Percentiles rank a stretch among this genome's conserved stretches.
phyloP scores from a whole-genome alignment of 495 filamentous ascomycete genomes.

The Lichenothelia convexa region DNA sequence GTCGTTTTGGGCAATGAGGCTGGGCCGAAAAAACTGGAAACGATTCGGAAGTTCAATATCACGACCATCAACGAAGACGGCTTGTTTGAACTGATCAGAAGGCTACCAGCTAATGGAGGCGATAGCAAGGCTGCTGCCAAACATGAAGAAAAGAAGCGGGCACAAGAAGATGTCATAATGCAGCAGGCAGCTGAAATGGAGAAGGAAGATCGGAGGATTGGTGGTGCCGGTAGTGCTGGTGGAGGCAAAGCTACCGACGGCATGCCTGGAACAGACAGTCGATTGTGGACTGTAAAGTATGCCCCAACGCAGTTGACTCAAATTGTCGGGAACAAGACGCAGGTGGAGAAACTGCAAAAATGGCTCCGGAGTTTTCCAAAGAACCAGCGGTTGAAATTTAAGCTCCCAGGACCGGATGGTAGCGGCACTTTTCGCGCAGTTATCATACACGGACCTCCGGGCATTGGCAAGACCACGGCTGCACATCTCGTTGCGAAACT shows the following conservation, averaged over 20 bases:
- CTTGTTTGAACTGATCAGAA: slow-evolving; percentile 69
- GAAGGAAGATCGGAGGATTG: slow-evolving; percentile 27
- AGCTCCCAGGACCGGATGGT: slow-evolving; percentile 63
- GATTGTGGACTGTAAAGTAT: slow-evolving; percentile 93
- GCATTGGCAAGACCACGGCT: slow-evolving; percentile 95
- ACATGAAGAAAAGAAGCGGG: slow-evolving; percentile 54
- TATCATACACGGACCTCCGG: slow-evolving; percentile 86
- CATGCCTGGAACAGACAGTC: slow-evolving; percentile 33
- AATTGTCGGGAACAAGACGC: slow-evolving; percentile 87
- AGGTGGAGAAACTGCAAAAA: slow-evolving; percentile 70
- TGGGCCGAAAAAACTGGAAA: slow-evolving; percentile 82
- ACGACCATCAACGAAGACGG: slow-evolving; percentile 92
- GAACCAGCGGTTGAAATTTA: slow-evolving; percentile 54
- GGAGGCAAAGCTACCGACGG: slow-evolving; percentile 9
- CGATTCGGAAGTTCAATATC: slow-evolving; percentile 54
- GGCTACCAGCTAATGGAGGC: slow-evolving; percentile 70
- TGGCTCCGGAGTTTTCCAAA: slow-evolving; percentile 77
- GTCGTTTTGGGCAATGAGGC: slow-evolving; percentile 84
- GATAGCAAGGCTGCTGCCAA: slow-evolving; percentile 73
- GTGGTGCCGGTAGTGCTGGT: slow-evolving; percentile 3
- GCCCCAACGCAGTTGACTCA: slow-evolving; percentile 66
- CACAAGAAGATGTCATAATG: slow-evolving; percentile 58
- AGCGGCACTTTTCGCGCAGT: slow-evolving; percentile 61
- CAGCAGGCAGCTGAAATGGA: slow-evolving; percentile 73
- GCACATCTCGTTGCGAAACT: slow-evolving; percentile 86